Conservation (phyloP, 176 grass and related monocot genomes). For the Leersia perrieri region DNA sequence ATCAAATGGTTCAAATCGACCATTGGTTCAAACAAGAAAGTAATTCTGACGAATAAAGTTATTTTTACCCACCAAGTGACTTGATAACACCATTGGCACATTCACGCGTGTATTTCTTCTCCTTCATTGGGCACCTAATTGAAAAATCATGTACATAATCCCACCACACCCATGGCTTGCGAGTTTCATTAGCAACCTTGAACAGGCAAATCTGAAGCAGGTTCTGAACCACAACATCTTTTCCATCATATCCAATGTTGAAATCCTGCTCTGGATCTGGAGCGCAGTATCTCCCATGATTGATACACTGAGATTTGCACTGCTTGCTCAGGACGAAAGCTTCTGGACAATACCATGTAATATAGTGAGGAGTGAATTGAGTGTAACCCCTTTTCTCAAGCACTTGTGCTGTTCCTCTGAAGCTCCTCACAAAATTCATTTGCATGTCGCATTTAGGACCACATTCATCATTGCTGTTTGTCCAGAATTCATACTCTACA, state of each 20-base stretch:
- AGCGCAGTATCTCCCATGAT: constrained; percentile 74
- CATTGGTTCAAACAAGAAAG: neutral
- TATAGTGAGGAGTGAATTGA: constrained; percentile 88
- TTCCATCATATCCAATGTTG: constrained; percentile 71
- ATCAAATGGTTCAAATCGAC: neutral
- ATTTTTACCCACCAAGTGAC: constrained; percentile 58
- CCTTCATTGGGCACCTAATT: constrained; percentile 83
- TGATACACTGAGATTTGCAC: constrained; percentile 82
- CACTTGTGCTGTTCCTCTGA: constrained; percentile 68
- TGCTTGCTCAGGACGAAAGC: constrained; percentile 73
- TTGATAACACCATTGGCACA: constrained; percentile 66
- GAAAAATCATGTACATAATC: constrained; percentile 88
- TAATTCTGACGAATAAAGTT: neutral
- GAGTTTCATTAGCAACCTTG: constrained; percentile 63
- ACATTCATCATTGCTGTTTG: constrained; percentile 88
- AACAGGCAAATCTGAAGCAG: constrained; percentile 73
- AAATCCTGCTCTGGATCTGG: constrained; percentile 92
- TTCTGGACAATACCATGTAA: constrained; percentile 88
- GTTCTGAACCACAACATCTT: constrained; percentile 77
- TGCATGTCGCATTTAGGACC: constrained; percentile 81
- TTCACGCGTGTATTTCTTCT: constrained; percentile 75
- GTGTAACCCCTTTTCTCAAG: constrained; percentile 77
- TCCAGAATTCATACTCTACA: constrained; percentile 86
- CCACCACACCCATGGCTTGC: constrained; percentile 87
- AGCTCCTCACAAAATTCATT: constrained; percentile 66